Percentiles rank a stretch among this genome's conserved stretches.
phyloP scores from a whole-genome alignment of 2,329 filamentous ascomycete genomes.

The Trichoderma citrinoviride region DNA sequence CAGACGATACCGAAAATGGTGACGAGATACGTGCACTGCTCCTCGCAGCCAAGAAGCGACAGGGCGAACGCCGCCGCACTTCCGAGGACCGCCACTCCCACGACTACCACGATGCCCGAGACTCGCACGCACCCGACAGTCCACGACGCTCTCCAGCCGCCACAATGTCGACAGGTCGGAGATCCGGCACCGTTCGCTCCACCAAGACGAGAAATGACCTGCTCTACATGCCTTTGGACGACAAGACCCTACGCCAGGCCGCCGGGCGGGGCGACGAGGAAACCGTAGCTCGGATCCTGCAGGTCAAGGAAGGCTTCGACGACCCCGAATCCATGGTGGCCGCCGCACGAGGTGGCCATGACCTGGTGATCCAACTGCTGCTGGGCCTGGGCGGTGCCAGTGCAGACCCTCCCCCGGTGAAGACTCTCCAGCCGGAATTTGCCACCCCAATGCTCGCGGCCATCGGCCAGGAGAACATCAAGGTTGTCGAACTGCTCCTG shows the following conservation, averaged over 20 bases:
- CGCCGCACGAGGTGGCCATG: constrained; percentile 87
- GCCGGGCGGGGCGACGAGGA: constrained; percentile 61
- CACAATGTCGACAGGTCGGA: constrained; percentile 41
- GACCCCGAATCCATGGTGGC: constrained; percentile 88
- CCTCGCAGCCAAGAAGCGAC: constrained; percentile 56
- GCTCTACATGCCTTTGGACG: constrained; percentile 61
- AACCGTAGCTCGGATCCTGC: constrained; percentile 59
- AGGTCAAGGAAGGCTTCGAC: constrained; percentile 59
- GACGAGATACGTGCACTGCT: constrained; percentile 72
- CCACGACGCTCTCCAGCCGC: constrained; percentile 56
- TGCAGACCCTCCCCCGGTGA: constrained; percentile 66
- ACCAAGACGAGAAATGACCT: constrained; percentile 64
- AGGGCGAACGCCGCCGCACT: constrained; percentile 52
- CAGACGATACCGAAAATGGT: constrained; percentile 71
- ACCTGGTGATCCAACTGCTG: constrained; percentile 78
- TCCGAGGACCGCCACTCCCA: constrained; percentile 56
- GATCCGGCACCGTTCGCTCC: constrained; percentile 55
- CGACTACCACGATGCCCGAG: constrained; percentile 47
- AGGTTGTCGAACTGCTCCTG: constrained; percentile 77
- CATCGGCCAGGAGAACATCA: constrained; percentile 83
- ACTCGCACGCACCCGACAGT: constrained; percentile 57
- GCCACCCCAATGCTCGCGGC: constrained; percentile 92
- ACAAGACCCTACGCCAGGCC: constrained; percentile 59
- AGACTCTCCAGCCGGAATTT: constrained; percentile 62
- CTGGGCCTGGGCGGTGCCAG: constrained; percentile 65